These are phyloP conservation scores for Pichia ethanolica DNA, from an alignment of 805 yeast species.

Conservation along the genomic window DNA sequence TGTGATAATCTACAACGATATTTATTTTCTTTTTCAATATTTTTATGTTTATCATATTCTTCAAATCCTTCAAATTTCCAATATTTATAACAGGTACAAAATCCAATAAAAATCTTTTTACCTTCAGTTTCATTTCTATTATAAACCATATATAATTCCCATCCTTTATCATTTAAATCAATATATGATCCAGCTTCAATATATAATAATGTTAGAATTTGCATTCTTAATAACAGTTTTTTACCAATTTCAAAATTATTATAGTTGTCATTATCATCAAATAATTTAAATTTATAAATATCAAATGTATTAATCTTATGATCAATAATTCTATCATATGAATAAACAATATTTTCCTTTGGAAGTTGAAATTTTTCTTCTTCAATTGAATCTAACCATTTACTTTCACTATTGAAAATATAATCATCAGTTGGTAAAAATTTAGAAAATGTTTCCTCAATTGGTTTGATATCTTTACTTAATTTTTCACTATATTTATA, in stretches of 20 bases:
- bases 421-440: slow-evolving; percentile 53
- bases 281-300: slow-evolving; percentile 44
- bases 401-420: slow-evolving; percentile 52
- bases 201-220: slow-evolving; percentile 71
- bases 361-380: slow-evolving; percentile 34
- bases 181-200: slow-evolving; percentile 93
- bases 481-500: slow-evolving; percentile 49
- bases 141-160: slow-evolving; percentile 68
- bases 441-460: slow-evolving; percentile 44
- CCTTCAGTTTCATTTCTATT: slow-evolving; percentile 28
- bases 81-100: slow-evolving; percentile 75
- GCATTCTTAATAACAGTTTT: slow-evolving; percentile 61
- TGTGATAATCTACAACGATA: slow-evolving; percentile 78
- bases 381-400: slow-evolving; percentile 56
- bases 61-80: slow-evolving; percentile 60
- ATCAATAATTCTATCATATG: slow-evolving; percentile 19
- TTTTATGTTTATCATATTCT: slow-evolving; percentile 34
- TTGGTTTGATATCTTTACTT: slow-evolving; percentile 51
- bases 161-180: slow-evolving; percentile 62
- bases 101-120: slow-evolving; percentile 56
- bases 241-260: slow-evolving; percentile 26
- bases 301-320: slow-evolving; percentile 35
- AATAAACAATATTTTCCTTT: slow-evolving; percentile 23
- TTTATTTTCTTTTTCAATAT: slow-evolving; percentile 14
- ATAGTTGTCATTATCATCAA: slow-evolving; percentile 11